Evolutionary conservation across 352 stramenopile genomes (phyloP).

Genomic region (Globisporangium splendens): DNA sequence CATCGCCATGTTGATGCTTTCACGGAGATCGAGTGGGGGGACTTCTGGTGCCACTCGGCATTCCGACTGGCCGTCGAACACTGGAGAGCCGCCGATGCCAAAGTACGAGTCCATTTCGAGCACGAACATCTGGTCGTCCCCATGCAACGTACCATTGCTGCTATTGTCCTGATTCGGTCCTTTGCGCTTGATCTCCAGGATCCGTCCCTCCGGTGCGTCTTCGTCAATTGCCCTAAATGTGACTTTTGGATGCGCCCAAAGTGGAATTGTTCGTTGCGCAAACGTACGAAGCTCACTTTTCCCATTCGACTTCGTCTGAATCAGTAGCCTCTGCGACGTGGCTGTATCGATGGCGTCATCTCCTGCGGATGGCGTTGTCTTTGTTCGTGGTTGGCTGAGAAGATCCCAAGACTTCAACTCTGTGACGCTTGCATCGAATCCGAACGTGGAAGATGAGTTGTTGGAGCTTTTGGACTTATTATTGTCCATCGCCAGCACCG

Average conservation of each 20-base stretch:
- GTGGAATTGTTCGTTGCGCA: constrained; percentile 49
- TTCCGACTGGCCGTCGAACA: constrained; percentile 55
- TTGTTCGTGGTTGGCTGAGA: constrained; percentile 22
- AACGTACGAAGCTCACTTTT: constrained; percentile 74
- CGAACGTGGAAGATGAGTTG: constrained; percentile 53
- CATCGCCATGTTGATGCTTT: constrained; percentile 81
- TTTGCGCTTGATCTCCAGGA: constrained; percentile 76
- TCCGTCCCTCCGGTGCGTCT: constrained; percentile 40
- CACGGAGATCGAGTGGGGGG: constrained; percentile 52
- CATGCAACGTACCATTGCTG: constrained; percentile 35
- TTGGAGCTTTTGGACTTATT: constrained; percentile 13
- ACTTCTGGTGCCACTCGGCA: constrained; percentile 34
- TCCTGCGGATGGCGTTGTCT: constrained; percentile 20
- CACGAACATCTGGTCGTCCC: constrained; percentile 74
- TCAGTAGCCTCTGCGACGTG: background rate
- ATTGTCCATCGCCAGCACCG: constrained; percentile 1
- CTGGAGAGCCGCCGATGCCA: constrained; percentile 70
- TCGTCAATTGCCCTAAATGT: constrained; percentile 56
- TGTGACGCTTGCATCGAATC: constrained; percentile 57
- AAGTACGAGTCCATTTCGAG: constrained; percentile 88
- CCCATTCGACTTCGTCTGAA: constrained; percentile 19
- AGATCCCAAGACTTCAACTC: constrained; percentile 71
- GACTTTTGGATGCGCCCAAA: constrained; percentile 80
- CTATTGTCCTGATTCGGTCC: constrained; percentile 38
- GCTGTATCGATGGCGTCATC: constrained; percentile 8